A percentile compares a stretch with the other conserved stretches of the same genome.
Evolutionary conservation across 148 eudicot species (phyloP).

Genomic region (Spergularia marina): DNA sequence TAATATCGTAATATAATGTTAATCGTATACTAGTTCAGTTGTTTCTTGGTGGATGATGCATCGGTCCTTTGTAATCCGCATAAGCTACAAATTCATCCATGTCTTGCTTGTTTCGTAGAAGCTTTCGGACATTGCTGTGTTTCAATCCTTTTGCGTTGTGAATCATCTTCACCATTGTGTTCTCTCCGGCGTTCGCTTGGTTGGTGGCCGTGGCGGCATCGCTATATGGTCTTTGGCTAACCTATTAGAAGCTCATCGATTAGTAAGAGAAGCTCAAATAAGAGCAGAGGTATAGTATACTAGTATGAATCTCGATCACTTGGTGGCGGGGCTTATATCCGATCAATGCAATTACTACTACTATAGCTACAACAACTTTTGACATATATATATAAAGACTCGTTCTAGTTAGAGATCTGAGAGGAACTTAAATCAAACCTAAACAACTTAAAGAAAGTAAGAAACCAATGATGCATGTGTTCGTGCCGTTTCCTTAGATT

Average conservation of each 20-base stretch:
- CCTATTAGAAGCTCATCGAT: not conserved
- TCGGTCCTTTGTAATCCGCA: slow-evolving; percentile 25
- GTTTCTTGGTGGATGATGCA: slow-evolving; percentile 27
- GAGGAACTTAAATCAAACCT: too few relatives aligned
- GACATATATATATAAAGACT: too few relatives aligned
- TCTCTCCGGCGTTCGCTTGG: not conserved
- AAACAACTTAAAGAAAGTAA: too few relatives aligned
- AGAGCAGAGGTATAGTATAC: not conserved
- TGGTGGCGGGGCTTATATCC: too few relatives aligned
- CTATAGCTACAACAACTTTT: too few relatives aligned
- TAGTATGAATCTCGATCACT: too few relatives aligned
- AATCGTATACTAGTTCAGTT: not conserved
- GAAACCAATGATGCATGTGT: too few relatives aligned
- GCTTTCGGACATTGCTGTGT: not conserved
- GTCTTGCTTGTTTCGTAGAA: slow-evolving; percentile 16
- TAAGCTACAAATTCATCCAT: slow-evolving; percentile 34
- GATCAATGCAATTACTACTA: too few relatives aligned
- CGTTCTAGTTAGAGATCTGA: too few relatives aligned
- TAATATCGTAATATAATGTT: not conserved
- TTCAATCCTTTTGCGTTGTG: not conserved
- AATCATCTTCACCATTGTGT: not conserved
- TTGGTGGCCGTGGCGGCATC: not conserved
- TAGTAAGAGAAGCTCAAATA: not conserved
- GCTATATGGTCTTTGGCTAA: not conserved
- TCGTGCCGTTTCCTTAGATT: too few relatives aligned